Evolutionary conservation across 805 yeast genomes (phyloP).

Genomic region (Spathaspora hagerdaliae): DNA sequence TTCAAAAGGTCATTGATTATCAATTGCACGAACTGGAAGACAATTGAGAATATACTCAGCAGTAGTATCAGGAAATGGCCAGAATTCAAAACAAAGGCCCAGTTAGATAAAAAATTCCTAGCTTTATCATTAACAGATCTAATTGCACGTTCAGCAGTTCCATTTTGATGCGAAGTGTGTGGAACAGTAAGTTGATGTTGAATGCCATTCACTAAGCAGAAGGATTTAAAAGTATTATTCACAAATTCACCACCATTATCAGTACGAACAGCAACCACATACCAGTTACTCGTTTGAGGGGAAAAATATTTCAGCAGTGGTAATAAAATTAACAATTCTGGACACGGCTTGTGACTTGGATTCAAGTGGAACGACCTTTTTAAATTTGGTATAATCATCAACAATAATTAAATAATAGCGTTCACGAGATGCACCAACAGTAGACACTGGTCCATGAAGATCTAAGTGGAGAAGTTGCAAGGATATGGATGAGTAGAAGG

Average conservation of each 20-base stretch:
- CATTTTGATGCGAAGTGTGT: no score
- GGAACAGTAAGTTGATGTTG: no score
- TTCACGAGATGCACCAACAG: neutral
- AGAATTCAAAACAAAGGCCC: no score
- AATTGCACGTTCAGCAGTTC: no score
- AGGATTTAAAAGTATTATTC: neutral
- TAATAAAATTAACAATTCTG: neutral
- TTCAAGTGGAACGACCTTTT: neutral
- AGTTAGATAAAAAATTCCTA: no score
- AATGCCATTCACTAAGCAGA: no score
- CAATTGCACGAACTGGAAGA: no score
- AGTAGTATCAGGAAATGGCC: no score
- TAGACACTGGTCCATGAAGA: neutral
- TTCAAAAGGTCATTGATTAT: no score
- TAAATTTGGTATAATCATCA: conserved; percentile 1
- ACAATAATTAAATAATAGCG: neutral
- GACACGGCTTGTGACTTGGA: neutral
- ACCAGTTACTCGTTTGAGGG: neutral
- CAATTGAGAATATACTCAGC: no score
- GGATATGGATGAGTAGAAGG: neutral
- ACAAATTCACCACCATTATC: conserved; percentile 3
- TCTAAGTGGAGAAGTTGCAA: neutral
- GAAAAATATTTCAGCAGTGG: neutral
- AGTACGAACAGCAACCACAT: conserved; percentile 7
- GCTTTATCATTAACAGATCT: no score